Conservation (phyloP, 2,329 filamentous ascomycete genomes). For the Ophiostoma montium region DNA sequence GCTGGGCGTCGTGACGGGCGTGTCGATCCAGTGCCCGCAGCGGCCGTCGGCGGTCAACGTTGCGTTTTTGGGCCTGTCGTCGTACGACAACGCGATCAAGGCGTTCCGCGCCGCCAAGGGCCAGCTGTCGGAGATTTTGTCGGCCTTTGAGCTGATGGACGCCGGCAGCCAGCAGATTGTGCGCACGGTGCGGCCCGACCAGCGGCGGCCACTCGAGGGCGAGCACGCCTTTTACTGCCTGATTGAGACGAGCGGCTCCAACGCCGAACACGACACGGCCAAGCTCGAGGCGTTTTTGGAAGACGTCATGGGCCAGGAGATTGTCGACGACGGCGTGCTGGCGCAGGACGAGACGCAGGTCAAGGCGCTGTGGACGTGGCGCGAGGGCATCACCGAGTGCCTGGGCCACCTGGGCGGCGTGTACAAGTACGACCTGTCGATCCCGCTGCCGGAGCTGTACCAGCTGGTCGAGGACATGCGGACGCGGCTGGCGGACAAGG, state of each 20-base stretch:
- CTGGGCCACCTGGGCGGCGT: slow-evolving; percentile 84
- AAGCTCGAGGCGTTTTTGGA: slow-evolving; percentile 88
- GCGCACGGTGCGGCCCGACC: slow-evolving; percentile 52
- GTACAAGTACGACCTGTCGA: slow-evolving; percentile 98
- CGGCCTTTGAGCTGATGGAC: slow-evolving; percentile 97
- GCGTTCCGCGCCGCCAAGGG: slow-evolving; percentile 82
- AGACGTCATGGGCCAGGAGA: slow-evolving; percentile 70
- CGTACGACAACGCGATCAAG: slow-evolving; percentile 73
- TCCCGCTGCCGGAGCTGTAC: slow-evolving; percentile 80
- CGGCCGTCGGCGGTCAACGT: slow-evolving; percentile 83
- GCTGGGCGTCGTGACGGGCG: slow-evolving; percentile 80
- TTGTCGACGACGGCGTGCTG: slow-evolving; percentile 78
- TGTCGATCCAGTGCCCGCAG: slow-evolving; percentile 82
- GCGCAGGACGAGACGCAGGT: slow-evolving; percentile 90
- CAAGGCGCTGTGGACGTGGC: slow-evolving; percentile 74
- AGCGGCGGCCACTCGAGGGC: slow-evolving; percentile 66
- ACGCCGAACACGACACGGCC: slow-evolving; percentile 80
- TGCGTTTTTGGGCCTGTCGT: slow-evolving; percentile 82
- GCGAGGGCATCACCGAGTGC: slow-evolving; percentile 84
- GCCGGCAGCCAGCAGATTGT: slow-evolving; percentile 67
- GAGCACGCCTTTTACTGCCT: slow-evolving; percentile 92
- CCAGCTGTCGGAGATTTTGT: slow-evolving; percentile 87
- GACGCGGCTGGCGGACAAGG: slow-evolving; percentile 55
- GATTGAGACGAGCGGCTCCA: slow-evolving; percentile 90
- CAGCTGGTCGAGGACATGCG: slow-evolving; percentile 74